Evolutionary conservation across 2,329 filamentous ascomycete genomes (phyloP).

Genomic region (Phoma sp.): DNA sequence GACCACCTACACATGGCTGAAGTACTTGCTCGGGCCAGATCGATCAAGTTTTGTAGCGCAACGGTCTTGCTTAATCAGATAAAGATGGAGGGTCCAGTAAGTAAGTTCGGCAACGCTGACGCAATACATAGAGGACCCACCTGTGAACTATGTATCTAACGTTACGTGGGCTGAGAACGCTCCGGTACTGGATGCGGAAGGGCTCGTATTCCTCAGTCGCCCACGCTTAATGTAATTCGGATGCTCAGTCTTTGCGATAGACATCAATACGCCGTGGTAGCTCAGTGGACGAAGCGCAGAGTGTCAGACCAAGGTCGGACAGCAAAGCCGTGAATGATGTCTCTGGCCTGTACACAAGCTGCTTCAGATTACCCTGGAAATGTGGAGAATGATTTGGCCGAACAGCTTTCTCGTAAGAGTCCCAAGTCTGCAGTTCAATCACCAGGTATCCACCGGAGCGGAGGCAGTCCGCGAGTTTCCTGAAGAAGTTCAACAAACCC

Average conservation of each 20-base stretch:
- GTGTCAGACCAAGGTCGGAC: slow-evolving; percentile 31
- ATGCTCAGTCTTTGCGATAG: slow-evolving; percentile 37
- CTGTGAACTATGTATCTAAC: background rate
- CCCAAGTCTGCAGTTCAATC: slow-evolving; percentile 46
- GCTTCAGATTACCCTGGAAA: slow-evolving; percentile 33
- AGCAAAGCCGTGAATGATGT: slow-evolving; percentile 42
- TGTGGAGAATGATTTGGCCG: slow-evolving; percentile 42
- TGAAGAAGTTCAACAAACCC: slow-evolving; percentile 42
- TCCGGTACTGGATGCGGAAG: background rate
- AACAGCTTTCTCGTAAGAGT: slow-evolving; percentile 46
- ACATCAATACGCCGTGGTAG: slow-evolving; percentile 43
- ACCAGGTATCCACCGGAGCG: slow-evolving; percentile 38
- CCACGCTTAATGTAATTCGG: background rate
- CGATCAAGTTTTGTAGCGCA: slow-evolving; percentile 6
- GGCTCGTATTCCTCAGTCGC: background rate
- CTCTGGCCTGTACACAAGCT: slow-evolving; percentile 41
- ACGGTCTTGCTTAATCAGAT: slow-evolving; percentile 3
- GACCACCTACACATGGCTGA: slow-evolving; percentile 2
- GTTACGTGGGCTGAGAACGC: background rate
- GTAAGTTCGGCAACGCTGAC: background rate
- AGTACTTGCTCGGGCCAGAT: background rate
- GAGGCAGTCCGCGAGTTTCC: slow-evolving; percentile 39
- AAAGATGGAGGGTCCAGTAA: background rate
- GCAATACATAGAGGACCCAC: background rate
- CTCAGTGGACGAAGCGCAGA: slow-evolving; percentile 36